A percentile compares a stretch with the other conserved stretches of the same genome.
phyloP scores from a whole-genome alignment of 2,329 filamentous ascomycete genomes.

The Tolypocladium cylindrosporum region DNA sequence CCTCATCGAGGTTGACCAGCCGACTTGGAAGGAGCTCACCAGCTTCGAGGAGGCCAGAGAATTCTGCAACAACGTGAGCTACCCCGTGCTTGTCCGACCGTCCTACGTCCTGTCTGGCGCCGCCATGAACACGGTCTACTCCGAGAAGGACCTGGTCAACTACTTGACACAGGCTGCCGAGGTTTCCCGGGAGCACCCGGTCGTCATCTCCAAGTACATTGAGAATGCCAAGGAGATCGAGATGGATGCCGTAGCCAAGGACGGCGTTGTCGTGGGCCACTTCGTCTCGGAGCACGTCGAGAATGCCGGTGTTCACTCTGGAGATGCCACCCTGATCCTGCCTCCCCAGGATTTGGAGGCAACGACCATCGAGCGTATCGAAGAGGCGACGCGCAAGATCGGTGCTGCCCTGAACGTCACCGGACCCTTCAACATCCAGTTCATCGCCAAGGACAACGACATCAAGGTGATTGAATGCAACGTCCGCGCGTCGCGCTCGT shows the following conservation, averaged over 20 bases:
- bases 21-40: slow-evolving; percentile 94
- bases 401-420: slow-evolving; percentile 90
- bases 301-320: slow-evolving; percentile 96
- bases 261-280: slow-evolving; percentile 84
- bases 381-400: slow-evolving; percentile 92
- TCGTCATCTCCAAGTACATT: slow-evolving; percentile 99
- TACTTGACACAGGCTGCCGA: slow-evolving; percentile 87
- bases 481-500: slow-evolving; percentile 88
- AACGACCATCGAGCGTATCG: slow-evolving; percentile 83
- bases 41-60: slow-evolving; percentile 81
- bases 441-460: slow-evolving; percentile 98
- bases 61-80: slow-evolving; percentile 83
- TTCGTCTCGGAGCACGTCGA: slow-evolving; percentile 99
- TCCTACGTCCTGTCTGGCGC: slow-evolving; percentile 96
- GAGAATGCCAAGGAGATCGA: slow-evolving; percentile 99
- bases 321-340: slow-evolving; percentile 89
- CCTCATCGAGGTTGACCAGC: slow-evolving; percentile 88
- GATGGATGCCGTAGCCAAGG: slow-evolving; percentile 93
- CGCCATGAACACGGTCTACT: slow-evolving; percentile 99
- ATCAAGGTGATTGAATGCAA: slow-evolving; percentile 99
- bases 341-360: slow-evolving; percentile 87
- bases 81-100: slow-evolving; percentile 88
- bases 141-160: slow-evolving; percentile 78
- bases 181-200: slow-evolving; percentile 89
- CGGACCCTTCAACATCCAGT: slow-evolving; percentile 97